Evolutionary conservation across 2,329 filamentous ascomycete genomes (phyloP), one percentile per base, ranked within the genome.

Genomic region (Talaromyces sp.): DNA sequence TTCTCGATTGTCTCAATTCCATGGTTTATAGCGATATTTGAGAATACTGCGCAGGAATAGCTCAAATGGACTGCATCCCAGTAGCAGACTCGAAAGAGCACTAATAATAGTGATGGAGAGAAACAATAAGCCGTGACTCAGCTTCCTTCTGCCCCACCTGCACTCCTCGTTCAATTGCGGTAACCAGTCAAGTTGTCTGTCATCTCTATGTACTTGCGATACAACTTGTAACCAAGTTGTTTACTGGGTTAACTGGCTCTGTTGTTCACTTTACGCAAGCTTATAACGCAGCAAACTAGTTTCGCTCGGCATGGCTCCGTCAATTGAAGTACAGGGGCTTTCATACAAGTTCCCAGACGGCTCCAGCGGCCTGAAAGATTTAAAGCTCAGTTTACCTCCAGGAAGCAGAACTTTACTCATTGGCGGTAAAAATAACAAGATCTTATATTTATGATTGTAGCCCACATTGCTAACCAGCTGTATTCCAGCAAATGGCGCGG

Each of bases 301-400:
- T 10, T 47, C 42, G 42, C n/a, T 27, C 27, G 16, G 14, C 4
- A 63, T 63, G 56, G 58, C 78, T 50, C 86, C 89, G 9, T 85
- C 87, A 56, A 90, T 99, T 73, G 78, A 85, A 68, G 89, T 95
- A 68, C 86, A 82, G 44, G 80, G 87, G 75, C 87, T 99, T 60
- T 92, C 87, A 65, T 99, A 98, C 83, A 87, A 85, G 52, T 99
- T 98, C 78, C 90, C 89, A 16, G 91, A 96, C 81, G 89, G 90
- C 72, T 88, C 88, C 52, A 85, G 84, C n/a, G 95, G 94, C 61
- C 82, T 99, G 34, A 79, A 83, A 57, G 78, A 92, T 75, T 85
- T 99, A 69, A 82, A 79, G 30, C 84, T 99, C 60, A 81, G 87
- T 64, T 86, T 98, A 28, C 94, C 95, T 3, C 82, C 91, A 0